phyloP scores from a whole-genome alignment of 2,329 filamentous ascomycete species.

The Penicillium vulpinum region DNA sequence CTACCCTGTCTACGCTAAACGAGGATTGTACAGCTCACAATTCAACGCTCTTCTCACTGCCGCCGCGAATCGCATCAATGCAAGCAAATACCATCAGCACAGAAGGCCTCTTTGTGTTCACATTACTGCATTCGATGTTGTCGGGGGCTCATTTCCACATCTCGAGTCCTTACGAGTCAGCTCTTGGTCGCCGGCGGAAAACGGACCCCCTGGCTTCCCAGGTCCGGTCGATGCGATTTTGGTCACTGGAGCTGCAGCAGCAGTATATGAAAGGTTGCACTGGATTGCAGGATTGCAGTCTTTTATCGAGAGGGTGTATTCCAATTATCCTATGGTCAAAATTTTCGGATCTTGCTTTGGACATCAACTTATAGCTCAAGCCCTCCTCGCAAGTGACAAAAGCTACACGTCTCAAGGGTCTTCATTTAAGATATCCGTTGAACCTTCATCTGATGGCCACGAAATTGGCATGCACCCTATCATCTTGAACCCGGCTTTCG shows the following conservation, averaged over 20 bases:
- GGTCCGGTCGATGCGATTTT: slow-evolving; percentile 26
- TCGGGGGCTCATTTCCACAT: slow-evolving; percentile 27
- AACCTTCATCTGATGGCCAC: slow-evolving; percentile 21
- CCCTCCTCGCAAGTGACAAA: slow-evolving; percentile 14
- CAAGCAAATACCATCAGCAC: neutral
- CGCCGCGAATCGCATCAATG: slow-evolving; percentile 27
- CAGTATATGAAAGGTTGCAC: slow-evolving; percentile 16
- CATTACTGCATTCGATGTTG: slow-evolving; percentile 31
- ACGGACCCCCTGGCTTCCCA: neutral
- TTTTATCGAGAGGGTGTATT: slow-evolving; percentile 22
- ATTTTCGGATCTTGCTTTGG: slow-evolving; percentile 32
- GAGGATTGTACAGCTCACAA: slow-evolving; percentile 35
- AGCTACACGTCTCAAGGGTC: neutral
- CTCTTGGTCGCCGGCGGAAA: neutral
- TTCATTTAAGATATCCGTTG: slow-evolving; percentile 17
- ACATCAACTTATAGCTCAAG: slow-evolving; percentile 29
- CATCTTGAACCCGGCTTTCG: slow-evolving; percentile 18
- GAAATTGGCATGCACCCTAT: slow-evolving; percentile 30
- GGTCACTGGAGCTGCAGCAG: slow-evolving; percentile 27
- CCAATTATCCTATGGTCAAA: slow-evolving; percentile 22
- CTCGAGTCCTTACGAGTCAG: slow-evolving; percentile 18
- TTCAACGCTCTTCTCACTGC: slow-evolving; percentile 31
- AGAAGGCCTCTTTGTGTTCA: slow-evolving; percentile 15
- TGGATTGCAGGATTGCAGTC: slow-evolving; percentile 21
- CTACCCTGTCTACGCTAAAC: slow-evolving; percentile 27